Conservation (phyloP, 1,139 yeast species). For the Pichia sp. region DNA sequence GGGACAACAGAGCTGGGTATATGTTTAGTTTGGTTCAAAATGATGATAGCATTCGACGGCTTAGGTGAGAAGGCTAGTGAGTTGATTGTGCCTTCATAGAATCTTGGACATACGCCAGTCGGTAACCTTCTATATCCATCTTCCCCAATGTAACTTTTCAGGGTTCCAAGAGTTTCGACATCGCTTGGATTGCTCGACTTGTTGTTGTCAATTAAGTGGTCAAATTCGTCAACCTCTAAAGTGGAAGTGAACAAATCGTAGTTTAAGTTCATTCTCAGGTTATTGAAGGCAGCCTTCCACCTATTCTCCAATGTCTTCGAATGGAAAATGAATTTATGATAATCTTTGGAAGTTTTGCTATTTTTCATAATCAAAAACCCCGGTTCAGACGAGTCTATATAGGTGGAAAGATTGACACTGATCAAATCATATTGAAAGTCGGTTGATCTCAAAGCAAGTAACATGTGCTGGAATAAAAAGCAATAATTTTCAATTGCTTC, state of each 20-base stretch:
- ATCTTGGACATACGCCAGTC: conserved; percentile 29
- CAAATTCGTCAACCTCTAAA: conserved; percentile 25
- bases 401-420: conserved; percentile 16
- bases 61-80: conserved; percentile 23
- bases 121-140: conserved; percentile 17
- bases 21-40: conserved; percentile 30
- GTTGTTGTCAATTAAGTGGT: conserved; percentile 9
- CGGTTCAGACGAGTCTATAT: conserved; percentile 19
- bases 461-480: conserved; percentile 30
- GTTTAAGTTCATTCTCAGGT: conserved; percentile 30
- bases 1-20: conserved; percentile 22
- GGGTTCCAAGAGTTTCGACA: conserved; percentile 7
- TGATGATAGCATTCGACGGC: conserved; percentile 27
- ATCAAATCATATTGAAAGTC: conserved; percentile 12
- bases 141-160: conserved; percentile 12
- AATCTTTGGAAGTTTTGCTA: conserved; percentile 19
- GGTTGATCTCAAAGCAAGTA: conserved; percentile 19
- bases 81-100: conserved; percentile 25
- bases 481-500: conserved; percentile 25
- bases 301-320: conserved; percentile 29
- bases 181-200: conserved; percentile 1
- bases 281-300: conserved; percentile 36
- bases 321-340: conserved; percentile 18
- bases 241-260: conserved; percentile 31
- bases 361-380: conserved; percentile 17